Evolutionary conservation across 139 green algal genomes (phyloP).

Genomic region (Deuterostichococcus epilithicus): DNA sequence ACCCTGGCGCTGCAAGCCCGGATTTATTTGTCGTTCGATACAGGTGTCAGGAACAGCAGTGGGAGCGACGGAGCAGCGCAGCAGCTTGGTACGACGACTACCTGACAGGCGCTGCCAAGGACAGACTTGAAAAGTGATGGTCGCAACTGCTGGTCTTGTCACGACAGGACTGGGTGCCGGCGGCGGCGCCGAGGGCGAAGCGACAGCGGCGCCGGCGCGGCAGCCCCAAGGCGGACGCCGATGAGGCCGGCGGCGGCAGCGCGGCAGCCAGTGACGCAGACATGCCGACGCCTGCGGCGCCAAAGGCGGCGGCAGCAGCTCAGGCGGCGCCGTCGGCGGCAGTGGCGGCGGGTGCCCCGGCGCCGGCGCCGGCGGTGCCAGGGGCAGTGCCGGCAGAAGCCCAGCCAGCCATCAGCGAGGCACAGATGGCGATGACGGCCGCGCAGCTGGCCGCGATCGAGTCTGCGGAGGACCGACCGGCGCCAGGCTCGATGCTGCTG

Average conservation of each 20-base stretch:
- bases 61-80: no score
- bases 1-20: no score
- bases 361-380: background rate
- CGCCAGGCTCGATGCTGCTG: constrained; percentile 23
- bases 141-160: no score
- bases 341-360: background rate
- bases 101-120: no score
- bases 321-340: background rate
- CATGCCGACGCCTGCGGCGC: background rate
- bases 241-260: background rate
- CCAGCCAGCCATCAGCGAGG: constrained; percentile 1
- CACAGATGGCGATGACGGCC: constrained; percentile 2
- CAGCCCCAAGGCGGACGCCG: background rate
- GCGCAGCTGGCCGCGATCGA: background rate
- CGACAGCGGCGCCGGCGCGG: background rate
- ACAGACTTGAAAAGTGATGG: no score
- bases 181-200: background rate
- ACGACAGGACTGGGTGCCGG: background rate
- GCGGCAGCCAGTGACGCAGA: background rate
- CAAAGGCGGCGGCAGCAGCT: background rate
- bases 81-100: no score
- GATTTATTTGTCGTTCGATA: no score
- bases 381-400: background rate
- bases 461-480: background rate
- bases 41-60: no score